Evolutionary conservation across 2,329 filamentous ascomycete species (phyloP).

Genomic region (Leptographium wingfieldii): DNA sequence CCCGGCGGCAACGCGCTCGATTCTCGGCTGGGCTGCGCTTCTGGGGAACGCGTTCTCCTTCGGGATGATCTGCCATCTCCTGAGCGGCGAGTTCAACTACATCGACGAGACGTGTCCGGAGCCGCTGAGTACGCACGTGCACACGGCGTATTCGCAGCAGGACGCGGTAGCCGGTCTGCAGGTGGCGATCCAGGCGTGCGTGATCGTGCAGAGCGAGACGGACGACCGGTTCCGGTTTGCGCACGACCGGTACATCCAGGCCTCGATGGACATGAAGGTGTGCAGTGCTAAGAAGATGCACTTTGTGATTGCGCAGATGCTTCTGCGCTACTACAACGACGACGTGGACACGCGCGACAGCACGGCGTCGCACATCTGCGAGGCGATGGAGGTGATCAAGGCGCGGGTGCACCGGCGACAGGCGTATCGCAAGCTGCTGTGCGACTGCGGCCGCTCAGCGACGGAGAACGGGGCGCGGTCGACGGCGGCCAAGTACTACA

Average conservation of each 20-base stretch:
- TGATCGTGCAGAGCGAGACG: constrained; percentile 68
- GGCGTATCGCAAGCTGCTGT: constrained; percentile 63
- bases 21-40: constrained; percentile 77
- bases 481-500: constrained; percentile 74
- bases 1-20: constrained; percentile 57
- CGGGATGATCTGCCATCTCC: constrained; percentile 60
- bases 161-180: constrained; percentile 72
- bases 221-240: constrained; percentile 82
- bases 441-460: constrained; percentile 65
- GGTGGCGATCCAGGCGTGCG: constrained; percentile 63
- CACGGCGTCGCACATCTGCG: constrained; percentile 70
- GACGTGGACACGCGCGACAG: constrained; percentile 56
- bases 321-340: constrained; percentile 56
- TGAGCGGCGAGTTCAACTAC: constrained; percentile 62
- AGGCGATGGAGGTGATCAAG: constrained; percentile 64
- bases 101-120: constrained; percentile 26
- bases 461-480: constrained; percentile 71
- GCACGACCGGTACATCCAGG: constrained; percentile 77
- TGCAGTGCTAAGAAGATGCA: constrained; percentile 70
- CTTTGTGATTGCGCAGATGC: constrained; percentile 71
- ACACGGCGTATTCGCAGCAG: constrained; percentile 45
- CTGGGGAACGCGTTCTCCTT: constrained; percentile 79
- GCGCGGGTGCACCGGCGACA: constrained; percentile 44
- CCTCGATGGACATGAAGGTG: constrained; percentile 56
- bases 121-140: constrained; percentile 18